Evolutionary conservation across 2,329 filamentous ascomycete genomes (phyloP).

Genomic region (Fusarium sulawesiense): DNA sequence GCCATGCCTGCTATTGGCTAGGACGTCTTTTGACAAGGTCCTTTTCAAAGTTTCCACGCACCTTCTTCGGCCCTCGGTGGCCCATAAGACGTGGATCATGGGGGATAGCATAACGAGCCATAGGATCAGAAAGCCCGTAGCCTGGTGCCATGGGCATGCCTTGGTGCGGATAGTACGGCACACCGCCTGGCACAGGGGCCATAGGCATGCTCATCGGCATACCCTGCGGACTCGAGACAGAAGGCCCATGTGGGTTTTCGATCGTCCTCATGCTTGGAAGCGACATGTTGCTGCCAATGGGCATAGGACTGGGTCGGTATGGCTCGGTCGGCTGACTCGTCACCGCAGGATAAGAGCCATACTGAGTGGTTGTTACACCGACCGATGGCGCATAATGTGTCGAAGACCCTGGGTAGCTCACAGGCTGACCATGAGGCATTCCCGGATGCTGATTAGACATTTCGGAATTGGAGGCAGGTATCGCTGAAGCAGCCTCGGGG

Average conservation of each 20-base stretch:
- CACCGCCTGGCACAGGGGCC: conserved; percentile 45
- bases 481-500: conserved; percentile 43
- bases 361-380: conserved; percentile 45
- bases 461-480: conserved; percentile 40
- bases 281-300: conserved; percentile 49
- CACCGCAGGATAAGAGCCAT: conserved; percentile 48
- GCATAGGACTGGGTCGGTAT: conserved; percentile 46
- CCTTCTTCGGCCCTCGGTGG: conserved; percentile 68
- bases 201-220: conserved; percentile 51
- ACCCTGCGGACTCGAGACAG: conserved; percentile 52
- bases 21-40: background rate
- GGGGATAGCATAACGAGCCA: conserved; percentile 60
- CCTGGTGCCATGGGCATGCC: conserved; percentile 50
- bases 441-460: conserved; percentile 52
- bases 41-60: conserved; percentile 49
- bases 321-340: conserved; percentile 46
- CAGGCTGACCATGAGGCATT: conserved; percentile 46
- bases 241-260: conserved; percentile 46
- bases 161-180: conserved; percentile 59
- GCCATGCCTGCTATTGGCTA: conserved; percentile 1
- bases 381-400: conserved; percentile 41
- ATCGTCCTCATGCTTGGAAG: conserved; percentile 58
- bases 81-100: conserved; percentile 62
- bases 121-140: conserved; percentile 59
- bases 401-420: conserved; percentile 46